Evolutionary conservation across 164 flowering plant genomes (phyloP), one percentile per base, ranked within the genome.

Genomic region (Chimonanthus praecox): DNA sequence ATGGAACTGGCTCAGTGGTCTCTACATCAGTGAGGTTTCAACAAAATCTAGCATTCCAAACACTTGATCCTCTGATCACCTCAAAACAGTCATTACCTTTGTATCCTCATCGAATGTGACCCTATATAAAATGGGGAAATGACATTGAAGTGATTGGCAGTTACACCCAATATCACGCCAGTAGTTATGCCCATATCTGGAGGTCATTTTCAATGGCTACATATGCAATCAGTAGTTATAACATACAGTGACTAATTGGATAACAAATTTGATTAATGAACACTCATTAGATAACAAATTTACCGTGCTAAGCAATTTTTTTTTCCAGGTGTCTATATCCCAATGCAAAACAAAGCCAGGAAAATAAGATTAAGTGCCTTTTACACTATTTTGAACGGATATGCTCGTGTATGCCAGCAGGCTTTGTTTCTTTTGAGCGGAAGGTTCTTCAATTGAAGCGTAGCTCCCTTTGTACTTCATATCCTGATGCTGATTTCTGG

Each of bases 361-460:
- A 92, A 72, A 75, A 87, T 73, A 93, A 95, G 81, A 81, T 93
- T 75, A 86, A 79, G 82, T 95, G 99, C 83, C 84, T 95, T 4
- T 18, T 86, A 58, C 96, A 95, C 72, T 95, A 95, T 82, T 95
- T 95, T 83, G 84, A 88, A 77, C 87, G 92, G 83, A 86, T 95
- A 83, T 82, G 80, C 75, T 80, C 77, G 13, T 49, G 67, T 74
- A 87, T 87, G 81, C 96, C 98, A n/a, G 15, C 5, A 5, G 91
- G 90, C 9, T 79, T 63, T 72, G 90, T 95, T 70, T 93, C 97
- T 49, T 95, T 90, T 87, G 94, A 93, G 83, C 82, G 98, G 47
- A 91, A 91, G 78, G 89, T 93, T 78, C 96, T 95, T 79, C 86
- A 87, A 16, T 64, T 85, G 74, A 76, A 78, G n/a, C 71, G 67